Conservation (phyloP, 495 filamentous ascomycete species). For the Hypoxylon crocopeplum region DNA sequence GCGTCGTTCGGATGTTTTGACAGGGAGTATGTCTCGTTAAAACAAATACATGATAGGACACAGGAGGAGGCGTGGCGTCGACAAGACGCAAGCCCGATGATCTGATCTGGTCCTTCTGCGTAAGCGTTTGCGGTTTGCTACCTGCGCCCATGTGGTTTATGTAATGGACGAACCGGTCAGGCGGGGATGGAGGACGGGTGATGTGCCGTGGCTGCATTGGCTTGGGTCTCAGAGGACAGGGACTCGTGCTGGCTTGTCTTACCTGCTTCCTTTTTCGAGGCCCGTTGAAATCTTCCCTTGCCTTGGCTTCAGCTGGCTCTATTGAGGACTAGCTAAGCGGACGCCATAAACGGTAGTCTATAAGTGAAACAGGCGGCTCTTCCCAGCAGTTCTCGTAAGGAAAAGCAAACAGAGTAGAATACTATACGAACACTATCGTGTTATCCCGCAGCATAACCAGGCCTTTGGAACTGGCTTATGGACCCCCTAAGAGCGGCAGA, state of each 20-base stretch:
- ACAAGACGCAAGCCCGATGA: constrained; percentile 3
- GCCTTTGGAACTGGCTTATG: no score
- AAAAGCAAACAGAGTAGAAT: background rate
- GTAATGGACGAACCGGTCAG: no score
- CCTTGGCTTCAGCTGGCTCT: background rate
- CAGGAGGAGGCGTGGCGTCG: constrained; percentile 2
- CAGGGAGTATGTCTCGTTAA: constrained; percentile 1
- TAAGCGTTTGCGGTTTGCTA: no score
- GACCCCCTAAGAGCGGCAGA: no score
- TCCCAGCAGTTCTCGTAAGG: background rate
- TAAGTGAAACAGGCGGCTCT: constrained; percentile 8
- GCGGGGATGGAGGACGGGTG: constrained; percentile 10
- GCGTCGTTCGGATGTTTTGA: background rate
- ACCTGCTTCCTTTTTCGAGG: constrained; percentile 6
- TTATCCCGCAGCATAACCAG: no score
- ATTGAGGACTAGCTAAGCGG: background rate
- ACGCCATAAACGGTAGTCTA: constrained; percentile 20
- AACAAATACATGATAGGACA: background rate
- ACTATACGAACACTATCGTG: no score
- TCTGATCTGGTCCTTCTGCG: no score
- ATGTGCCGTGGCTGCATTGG: constrained; percentile 35
- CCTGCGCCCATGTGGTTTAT: no score
- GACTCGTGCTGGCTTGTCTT: background rate
- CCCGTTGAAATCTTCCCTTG: no score
- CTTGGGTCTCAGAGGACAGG: no score